phyloP scores from a whole-genome alignment of 495 filamentous ascomycete species.

The Xanthoparmelia taractica region DNA sequence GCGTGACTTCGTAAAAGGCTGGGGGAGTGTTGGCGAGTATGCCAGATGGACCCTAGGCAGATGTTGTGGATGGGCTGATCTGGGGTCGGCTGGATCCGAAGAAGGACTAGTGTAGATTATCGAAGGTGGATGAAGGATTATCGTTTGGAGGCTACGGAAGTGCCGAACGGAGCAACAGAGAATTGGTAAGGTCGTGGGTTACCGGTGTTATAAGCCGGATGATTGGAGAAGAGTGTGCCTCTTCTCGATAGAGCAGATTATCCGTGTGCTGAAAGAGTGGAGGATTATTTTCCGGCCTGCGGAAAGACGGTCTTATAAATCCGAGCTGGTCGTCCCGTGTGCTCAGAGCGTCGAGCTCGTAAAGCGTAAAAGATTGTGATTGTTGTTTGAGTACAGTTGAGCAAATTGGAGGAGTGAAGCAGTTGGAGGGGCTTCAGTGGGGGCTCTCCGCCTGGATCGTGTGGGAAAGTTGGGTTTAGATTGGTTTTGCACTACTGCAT shows the following conservation, averaged over 20 bases:
- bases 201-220: not conserved
- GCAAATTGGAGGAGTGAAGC: slow-evolving; percentile 9
- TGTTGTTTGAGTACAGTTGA: not conserved
- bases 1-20: slow-evolving; percentile 11
- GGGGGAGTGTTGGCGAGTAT: slow-evolving; percentile 12
- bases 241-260: slow-evolving; percentile 4
- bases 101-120: slow-evolving; percentile 13
- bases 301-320: slow-evolving; percentile 6
- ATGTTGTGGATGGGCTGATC: slow-evolving; percentile 13
- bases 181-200: slow-evolving; percentile 10
- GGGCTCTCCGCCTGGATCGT: slow-evolving; percentile 16
- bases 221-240: not conserved
- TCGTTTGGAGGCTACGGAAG: slow-evolving; percentile 1
- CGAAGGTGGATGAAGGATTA: slow-evolving; percentile 18
- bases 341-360: slow-evolving; percentile 20
- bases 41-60: slow-evolving; percentile 10
- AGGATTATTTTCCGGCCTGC: slow-evolving; percentile 19
- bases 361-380: slow-evolving; percentile 13
- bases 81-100: slow-evolving; percentile 17
- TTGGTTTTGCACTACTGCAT: slow-evolving; percentile 1
- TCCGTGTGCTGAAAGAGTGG: not conserved
- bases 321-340: slow-evolving; percentile 17
- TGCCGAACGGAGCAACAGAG: slow-evolving; percentile 11
- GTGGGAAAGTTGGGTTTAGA: slow-evolving; percentile 4
- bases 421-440: slow-evolving; percentile 17